Evolutionary conservation across 2,329 filamentous ascomycete species (phyloP).

Genomic region (Dothideomycetes sp.): DNA sequence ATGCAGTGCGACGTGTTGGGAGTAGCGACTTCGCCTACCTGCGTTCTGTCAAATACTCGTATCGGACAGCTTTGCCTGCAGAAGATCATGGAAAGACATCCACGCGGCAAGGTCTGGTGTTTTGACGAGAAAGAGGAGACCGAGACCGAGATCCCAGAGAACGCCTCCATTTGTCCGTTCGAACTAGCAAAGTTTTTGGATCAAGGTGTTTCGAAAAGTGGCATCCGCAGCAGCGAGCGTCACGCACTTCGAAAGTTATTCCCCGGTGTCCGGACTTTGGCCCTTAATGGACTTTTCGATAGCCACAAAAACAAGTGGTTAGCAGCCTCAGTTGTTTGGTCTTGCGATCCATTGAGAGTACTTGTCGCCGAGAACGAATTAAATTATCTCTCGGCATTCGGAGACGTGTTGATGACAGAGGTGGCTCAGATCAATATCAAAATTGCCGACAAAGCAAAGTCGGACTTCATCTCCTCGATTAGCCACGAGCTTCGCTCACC

Average conservation of each 20-base stretch:
- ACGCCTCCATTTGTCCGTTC: too few relatives aligned
- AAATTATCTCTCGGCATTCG: slow-evolving; percentile 32
- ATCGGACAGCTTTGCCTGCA: neutral
- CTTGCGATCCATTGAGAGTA: slow-evolving; percentile 33
- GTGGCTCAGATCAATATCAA: slow-evolving; percentile 27
- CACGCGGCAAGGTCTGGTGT: neutral
- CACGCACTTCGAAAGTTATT: slow-evolving; percentile 18
- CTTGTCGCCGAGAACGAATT: slow-evolving; percentile 29
- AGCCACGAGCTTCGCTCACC: slow-evolving; percentile 41
- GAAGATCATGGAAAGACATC: neutral
- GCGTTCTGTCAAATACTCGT: too few relatives aligned
- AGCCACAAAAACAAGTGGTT: slow-evolving; percentile 25
- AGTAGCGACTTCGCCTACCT: too few relatives aligned
- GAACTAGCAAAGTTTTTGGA: neutral
- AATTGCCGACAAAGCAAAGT: slow-evolving; percentile 36
- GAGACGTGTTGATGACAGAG: slow-evolving; percentile 31
- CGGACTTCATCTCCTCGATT: slow-evolving; percentile 41
- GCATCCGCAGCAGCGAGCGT: slow-evolving; percentile 5
- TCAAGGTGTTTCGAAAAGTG: neutral
- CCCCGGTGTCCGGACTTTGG: slow-evolving; percentile 32
- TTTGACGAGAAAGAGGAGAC: slow-evolving; percentile 9
- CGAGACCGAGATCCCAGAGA: neutral
- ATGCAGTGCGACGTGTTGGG: too few relatives aligned
- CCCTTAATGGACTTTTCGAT: slow-evolving; percentile 44
- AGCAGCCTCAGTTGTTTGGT: slow-evolving; percentile 37